phyloP scores from a whole-genome alignment of 495 filamentous ascomycete species.

The Tuber microsphaerosporum region DNA sequence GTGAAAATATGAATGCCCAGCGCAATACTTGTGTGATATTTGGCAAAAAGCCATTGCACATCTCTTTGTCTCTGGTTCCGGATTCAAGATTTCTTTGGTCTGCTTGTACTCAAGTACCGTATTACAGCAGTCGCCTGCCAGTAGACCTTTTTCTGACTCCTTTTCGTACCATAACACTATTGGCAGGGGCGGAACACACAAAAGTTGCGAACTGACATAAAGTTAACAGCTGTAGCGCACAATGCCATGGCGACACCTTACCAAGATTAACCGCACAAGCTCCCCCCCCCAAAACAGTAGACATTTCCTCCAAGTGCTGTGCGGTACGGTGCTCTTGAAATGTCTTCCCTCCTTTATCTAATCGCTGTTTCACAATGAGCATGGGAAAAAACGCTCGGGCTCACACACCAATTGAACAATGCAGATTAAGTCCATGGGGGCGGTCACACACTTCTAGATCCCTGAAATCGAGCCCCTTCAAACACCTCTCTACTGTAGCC shows the following conservation, averaged over 20 bases:
- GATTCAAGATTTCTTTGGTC: not conserved
- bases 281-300: not conserved
- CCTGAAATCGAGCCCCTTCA: not conserved
- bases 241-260: too few relatives aligned
- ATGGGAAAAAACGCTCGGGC: not conserved
- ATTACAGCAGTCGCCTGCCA: too few relatives aligned
- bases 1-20: not conserved
- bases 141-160: not conserved
- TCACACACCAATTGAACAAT: not conserved
- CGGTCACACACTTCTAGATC: not conserved
- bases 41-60: not conserved
- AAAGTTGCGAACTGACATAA: too few relatives aligned
- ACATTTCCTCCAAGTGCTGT: not conserved
- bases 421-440: not conserved
- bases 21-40: not conserved
- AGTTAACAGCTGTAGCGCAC: too few relatives aligned
- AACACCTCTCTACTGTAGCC: not conserved
- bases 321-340: not conserved
- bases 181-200: not conserved
- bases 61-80: not conserved
- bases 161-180: not conserved
- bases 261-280: not conserved
- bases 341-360: constrained; percentile 5
- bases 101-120: not conserved
- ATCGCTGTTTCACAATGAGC: not conserved